Percentiles rank a stretch among this genome's conserved stretches.
phyloP scores from a whole-genome alignment of 2,329 filamentous ascomycete genomes.

The Camptophora hylomeconis region DNA sequence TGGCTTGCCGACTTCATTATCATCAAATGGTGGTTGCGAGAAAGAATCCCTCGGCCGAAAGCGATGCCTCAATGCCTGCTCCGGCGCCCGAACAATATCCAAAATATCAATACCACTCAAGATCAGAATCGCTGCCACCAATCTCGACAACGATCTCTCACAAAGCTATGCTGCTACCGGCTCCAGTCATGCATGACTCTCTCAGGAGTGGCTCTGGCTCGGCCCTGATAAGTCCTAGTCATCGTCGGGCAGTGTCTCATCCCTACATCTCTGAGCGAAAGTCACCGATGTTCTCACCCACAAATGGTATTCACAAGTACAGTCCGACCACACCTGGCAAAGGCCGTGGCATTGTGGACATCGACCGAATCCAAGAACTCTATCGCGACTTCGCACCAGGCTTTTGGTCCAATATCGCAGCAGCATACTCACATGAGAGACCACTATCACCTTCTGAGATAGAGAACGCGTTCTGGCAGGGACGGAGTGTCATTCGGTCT shows the following conservation, averaged over 20 bases:
- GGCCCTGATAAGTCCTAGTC: slow-evolving; percentile 22
- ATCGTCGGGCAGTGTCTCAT: slow-evolving; percentile 30
- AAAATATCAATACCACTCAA: no score
- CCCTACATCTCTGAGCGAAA: slow-evolving; percentile 18
- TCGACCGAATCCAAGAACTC: slow-evolving; percentile 53
- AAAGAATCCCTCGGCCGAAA: slow-evolving; percentile 68
- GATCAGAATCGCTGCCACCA: no score
- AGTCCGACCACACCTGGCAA: slow-evolving; percentile 13
- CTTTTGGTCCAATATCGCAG: slow-evolving; percentile 62
- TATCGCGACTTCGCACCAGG: slow-evolving; percentile 56
- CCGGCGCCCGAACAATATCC: no score
- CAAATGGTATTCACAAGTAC: slow-evolving; percentile 36
- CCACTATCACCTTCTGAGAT: slow-evolving; percentile 13
- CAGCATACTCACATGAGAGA: slow-evolving; percentile 43
- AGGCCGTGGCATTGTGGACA: slow-evolving; percentile 36
- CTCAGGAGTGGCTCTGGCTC: no score
- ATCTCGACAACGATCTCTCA: no score
- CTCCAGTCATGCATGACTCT: no score
- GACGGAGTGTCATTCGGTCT: no score
- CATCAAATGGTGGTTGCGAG: slow-evolving; percentile 72
- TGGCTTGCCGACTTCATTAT: slow-evolving; percentile 76
- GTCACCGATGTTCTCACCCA: slow-evolving; percentile 34
- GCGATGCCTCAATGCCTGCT: no score
- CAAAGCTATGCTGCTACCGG: no score
- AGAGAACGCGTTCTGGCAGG: slow-evolving; percentile 18